phyloP scores from a whole-genome alignment of 192 early-diverging fungal species.

The Coemansia sp. region DNA sequence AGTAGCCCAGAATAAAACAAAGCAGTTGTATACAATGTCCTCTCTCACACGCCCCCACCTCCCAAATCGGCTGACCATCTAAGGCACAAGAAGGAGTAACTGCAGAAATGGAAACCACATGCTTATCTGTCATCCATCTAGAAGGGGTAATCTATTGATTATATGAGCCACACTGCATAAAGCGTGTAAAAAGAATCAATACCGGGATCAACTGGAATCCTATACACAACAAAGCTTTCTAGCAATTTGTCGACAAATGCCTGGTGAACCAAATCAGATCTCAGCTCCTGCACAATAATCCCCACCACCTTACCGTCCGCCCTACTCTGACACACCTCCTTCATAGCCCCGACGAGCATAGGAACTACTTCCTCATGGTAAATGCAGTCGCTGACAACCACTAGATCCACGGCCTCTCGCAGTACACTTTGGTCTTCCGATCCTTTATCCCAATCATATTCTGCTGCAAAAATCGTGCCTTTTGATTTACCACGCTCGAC shows the following conservation, averaged over 20 bases:
- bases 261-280: conserved; percentile 54
- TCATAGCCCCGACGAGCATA: conserved; percentile 36
- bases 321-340: conserved; percentile 27
- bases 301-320: conserved; percentile 20
- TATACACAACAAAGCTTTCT: conserved; percentile 29
- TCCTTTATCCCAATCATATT: conserved; percentile 37
- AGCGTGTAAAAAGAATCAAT: conserved; percentile 28
- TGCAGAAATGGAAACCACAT: conserved; percentile 3
- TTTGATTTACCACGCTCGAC: conserved; percentile 13
- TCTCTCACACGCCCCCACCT: background rate
- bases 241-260: conserved; percentile 40
- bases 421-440: conserved; percentile 32
- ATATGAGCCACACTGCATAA: conserved; percentile 39
- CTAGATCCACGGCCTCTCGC: conserved; percentile 27
- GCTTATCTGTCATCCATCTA: conserved; percentile 2
- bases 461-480: conserved; percentile 24
- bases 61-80: background rate
- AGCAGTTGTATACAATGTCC: background rate
- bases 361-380: conserved; percentile 48
- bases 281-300: conserved; percentile 52
- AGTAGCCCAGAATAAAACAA: background rate
- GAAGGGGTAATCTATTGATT: background rate
- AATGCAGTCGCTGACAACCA: conserved; percentile 54
- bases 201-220: conserved; percentile 26
- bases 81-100: background rate